Evolutionary conservation across 495 filamentous ascomycete species (phyloP).

Genomic region (Xylaria longipes): DNA sequence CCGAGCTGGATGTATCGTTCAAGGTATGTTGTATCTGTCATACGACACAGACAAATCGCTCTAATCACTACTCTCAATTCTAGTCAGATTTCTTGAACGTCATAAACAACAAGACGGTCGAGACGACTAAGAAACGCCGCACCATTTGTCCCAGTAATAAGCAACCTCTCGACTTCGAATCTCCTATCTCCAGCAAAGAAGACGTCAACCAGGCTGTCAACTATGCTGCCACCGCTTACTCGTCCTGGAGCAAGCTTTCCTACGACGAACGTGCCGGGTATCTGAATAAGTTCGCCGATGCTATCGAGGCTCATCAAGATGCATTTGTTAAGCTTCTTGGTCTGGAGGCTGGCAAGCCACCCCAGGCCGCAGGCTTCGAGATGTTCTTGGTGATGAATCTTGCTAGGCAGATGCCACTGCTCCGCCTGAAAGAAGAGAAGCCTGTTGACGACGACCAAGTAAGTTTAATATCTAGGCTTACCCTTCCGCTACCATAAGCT

Average conservation of each 20-base stretch:
- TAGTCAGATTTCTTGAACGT: conserved; percentile 45
- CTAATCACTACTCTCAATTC: background rate
- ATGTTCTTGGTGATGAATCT: conserved; percentile 1
- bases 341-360: conserved; percentile 65
- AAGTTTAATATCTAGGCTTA: background rate
- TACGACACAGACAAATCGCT: no score
- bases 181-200: conserved; percentile 56
- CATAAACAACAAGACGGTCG: conserved; percentile 52
- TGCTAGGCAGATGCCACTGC: background rate
- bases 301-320: conserved; percentile 49
- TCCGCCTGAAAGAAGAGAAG: conserved; percentile 12
- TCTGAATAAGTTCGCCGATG: conserved; percentile 54
- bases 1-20: no score
- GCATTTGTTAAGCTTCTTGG: conserved; percentile 58
- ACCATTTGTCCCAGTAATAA: conserved; percentile 60
- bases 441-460: conserved; percentile 14
- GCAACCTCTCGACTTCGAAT: conserved; percentile 43
- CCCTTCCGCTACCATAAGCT: background rate
- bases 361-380: conserved; percentile 2
- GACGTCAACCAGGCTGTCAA: conserved; percentile 62
- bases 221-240: conserved; percentile 56
- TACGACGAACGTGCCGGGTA: conserved; percentile 57
- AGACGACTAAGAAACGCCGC: conserved; percentile 42
- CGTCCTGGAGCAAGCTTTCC: conserved; percentile 56
- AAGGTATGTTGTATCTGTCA: no score